These are phyloP conservation scores for Pseudogymnoascus sp. DNA, from an alignment of 2,329 filamentous ascomycete genomes.

Conservation along the genomic window DNA sequence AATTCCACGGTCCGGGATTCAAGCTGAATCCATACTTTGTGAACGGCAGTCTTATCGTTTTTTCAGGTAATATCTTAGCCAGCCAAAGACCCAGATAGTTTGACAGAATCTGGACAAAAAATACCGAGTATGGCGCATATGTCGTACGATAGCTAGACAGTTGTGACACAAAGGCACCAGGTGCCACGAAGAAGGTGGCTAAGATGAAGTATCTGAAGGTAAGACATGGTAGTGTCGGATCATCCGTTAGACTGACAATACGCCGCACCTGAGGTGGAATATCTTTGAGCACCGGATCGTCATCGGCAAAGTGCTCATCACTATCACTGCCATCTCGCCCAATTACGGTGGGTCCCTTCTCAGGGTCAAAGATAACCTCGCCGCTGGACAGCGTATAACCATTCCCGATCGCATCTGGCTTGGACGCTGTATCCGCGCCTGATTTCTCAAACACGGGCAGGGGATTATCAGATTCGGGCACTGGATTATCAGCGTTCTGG, in stretches of 20 bases:
- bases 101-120: constrained; percentile 49
- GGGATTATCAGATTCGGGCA: not conserved
- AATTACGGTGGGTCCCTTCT: not conserved
- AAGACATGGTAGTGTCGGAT: constrained; percentile 45
- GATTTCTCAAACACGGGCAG: not conserved
- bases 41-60: constrained; percentile 35
- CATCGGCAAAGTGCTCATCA: constrained; percentile 27
- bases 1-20: constrained; percentile 25
- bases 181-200: constrained; percentile 45
- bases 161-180: constrained; percentile 49
- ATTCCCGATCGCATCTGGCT: not conserved
- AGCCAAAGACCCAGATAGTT: constrained; percentile 39
- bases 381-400: not conserved
- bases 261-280: constrained; percentile 48
- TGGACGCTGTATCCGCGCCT: not conserved
- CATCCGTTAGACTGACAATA: constrained; percentile 49
- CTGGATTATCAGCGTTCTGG: not conserved
- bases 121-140: constrained; percentile 44
- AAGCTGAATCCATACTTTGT: constrained; percentile 33
- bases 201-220: constrained; percentile 54
- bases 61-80: constrained; percentile 36
- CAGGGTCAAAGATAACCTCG: not conserved
- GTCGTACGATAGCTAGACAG: constrained; percentile 51
- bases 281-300: constrained; percentile 44
- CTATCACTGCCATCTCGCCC: not conserved